Base-by-base conservation (phyloP, 1,284 basidiomycete genomes). In the Laetiporus sulphureus region DNA sequence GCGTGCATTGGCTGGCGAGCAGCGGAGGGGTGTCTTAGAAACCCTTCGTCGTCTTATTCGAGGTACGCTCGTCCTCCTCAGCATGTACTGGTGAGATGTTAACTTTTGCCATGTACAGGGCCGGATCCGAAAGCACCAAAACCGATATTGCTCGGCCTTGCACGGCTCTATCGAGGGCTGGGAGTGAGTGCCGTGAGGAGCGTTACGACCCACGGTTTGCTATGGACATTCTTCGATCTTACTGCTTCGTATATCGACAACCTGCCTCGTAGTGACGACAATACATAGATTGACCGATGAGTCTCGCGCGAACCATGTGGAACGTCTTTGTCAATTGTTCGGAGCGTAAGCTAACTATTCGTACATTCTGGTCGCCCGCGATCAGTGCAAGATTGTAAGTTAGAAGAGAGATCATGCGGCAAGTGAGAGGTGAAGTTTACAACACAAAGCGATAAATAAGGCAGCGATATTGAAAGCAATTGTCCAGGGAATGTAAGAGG, bases 151-250 rank as follows among this genome's bases (percentile, higher is more conserved):
- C 68, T 71, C 38, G 91, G 90, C 27, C 61, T 91, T 38, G 69
- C 79, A 37, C 71, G 86, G 25, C 77, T 93, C 53, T 93, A 93
- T 59, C 81, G 83, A 44, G 90, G 90, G 16, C 73, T 93, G 25
- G 90, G 91, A 43, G 85, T 90, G 49, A 89, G 85, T 54, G 87
- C 87, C 13, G 57, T 87, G 42, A 77, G 86, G 43, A 89, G 85
- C 56, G 79, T 90, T 51, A 88, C 86, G 16, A 90, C 87, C 12
- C 86, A 90, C 48, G 86, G 86, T 36, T 69, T 89, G 38, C 67
- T 90, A 27, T 90, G 86, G 86, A 90, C 87, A 16, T 71, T 90
- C 52, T 88, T 87, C 60, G 87, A 90, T 65, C 68, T 83, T 48
- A 80, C 77, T 29, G 75, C 81, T 34, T 67, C 73, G 49, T 85